A percentile compares a stretch with the other conserved stretches of the same genome.
These are phyloP conservation scores for Limnanthes douglasii DNA, from an alignment of 345 rosid genomes.

Conservation along the genomic window DNA sequence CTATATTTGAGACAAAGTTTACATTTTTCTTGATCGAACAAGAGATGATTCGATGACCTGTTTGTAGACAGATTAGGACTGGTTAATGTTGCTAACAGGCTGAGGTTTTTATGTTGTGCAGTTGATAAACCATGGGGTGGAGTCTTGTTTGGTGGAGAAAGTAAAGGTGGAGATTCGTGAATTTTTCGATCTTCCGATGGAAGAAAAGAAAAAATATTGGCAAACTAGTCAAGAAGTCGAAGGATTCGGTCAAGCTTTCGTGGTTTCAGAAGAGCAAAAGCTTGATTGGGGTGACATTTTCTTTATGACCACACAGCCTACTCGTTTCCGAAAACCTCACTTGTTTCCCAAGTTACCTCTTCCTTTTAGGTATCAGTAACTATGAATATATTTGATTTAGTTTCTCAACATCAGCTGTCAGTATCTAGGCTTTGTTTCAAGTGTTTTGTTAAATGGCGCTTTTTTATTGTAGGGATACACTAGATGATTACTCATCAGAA, in stretches of 20 bases:
- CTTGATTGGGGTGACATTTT: slow-evolving; percentile 23
- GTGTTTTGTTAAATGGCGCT: too few species aligned
- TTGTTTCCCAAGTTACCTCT: slow-evolving; percentile 21
- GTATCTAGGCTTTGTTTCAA: too few species aligned
- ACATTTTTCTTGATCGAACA: neutral
- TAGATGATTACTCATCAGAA: slow-evolving; percentile 29
- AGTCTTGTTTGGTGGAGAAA: slow-evolving; percentile 8
- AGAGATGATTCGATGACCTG: neutral
- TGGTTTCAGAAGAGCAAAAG: slow-evolving; percentile 17
- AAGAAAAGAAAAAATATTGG: slow-evolving; percentile 18
- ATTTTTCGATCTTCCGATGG: slow-evolving; percentile 18
- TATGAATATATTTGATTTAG: too few species aligned
- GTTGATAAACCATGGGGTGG: slow-evolving; percentile 20
- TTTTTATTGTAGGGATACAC: slow-evolving; percentile 26
- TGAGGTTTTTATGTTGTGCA: neutral
- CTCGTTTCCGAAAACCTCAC: slow-evolving; percentile 13
- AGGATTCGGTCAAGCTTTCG: slow-evolving; percentile 20
- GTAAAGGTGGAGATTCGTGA: slow-evolving; percentile 12
- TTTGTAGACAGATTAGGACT: slow-evolving; percentile 1
- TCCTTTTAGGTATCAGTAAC: slow-evolving; percentile 20
- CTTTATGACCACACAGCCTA: slow-evolving; percentile 9
- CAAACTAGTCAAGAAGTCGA: slow-evolving; percentile 10
- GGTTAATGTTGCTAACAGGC: neutral
- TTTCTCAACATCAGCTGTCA: too few species aligned
- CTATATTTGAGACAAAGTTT: neutral